phyloP scores from a whole-genome alignment of 768 basidiomycete genomes.

The Phlebiopsis flavidoalba region DNA sequence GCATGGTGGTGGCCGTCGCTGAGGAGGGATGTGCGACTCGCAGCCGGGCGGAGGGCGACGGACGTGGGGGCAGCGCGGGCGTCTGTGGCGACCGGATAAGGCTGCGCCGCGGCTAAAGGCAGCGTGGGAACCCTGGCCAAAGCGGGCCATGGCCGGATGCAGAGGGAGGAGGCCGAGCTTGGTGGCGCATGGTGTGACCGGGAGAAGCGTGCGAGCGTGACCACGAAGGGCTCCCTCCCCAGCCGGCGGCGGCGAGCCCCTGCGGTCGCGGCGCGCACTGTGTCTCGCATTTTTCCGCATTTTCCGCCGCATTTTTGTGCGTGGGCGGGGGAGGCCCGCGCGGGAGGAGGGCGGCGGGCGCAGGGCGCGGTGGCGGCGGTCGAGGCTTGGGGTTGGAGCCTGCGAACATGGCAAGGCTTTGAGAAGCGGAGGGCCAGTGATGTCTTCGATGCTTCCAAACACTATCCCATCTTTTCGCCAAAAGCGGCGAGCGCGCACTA shows the following conservation, averaged over 20 bases:
- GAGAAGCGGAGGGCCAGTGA: slow-evolving; percentile 2
- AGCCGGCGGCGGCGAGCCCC: neutral
- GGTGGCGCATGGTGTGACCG: slow-evolving; percentile 5
- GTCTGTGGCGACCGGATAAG: neutral
- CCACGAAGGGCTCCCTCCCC: neutral
- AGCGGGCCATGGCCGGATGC: slow-evolving; percentile 1
- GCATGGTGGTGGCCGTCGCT: slow-evolving; percentile 39
- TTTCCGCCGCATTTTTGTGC: neutral
- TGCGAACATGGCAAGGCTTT: neutral
- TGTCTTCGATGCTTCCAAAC: slow-evolving; percentile 4
- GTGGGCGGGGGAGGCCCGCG: neutral
- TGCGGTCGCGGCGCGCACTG: neutral
- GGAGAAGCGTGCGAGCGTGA: slow-evolving; percentile 4
- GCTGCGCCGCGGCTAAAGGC: neutral
- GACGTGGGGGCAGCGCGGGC: neutral
- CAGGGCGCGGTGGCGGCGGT: neutral
- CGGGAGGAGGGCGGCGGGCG: no score
- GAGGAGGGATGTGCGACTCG: neutral
- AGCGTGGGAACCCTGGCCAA: neutral
- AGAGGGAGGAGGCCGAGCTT: neutral
- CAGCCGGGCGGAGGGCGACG: neutral
- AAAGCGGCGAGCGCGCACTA: neutral
- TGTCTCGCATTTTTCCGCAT: neutral
- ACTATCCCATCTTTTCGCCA: slow-evolving; percentile 6
- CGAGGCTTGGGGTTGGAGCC: neutral